Base-by-base conservation (phyloP, 139 green algal species). In the Eudorina sp. region DNA sequence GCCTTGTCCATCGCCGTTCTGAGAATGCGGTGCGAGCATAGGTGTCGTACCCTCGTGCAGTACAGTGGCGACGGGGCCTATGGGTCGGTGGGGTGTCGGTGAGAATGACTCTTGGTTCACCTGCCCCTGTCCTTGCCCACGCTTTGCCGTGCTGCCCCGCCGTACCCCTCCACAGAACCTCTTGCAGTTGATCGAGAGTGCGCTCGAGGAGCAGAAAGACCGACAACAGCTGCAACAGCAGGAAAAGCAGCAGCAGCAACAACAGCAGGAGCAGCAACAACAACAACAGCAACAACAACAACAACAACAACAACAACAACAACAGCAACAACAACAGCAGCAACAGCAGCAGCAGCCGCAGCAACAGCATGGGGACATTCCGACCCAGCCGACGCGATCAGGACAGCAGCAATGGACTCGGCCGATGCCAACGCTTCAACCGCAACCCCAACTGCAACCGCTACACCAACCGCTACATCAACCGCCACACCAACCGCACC, bases 231-330 rank as follows among this genome's bases (percentile, higher is more conserved):
- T 43, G 62, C 80, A 60, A 27, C 55, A 73, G 60, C 53, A 58
- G 58, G 38, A 62, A 38, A 2, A 14, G 14, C 38, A 34, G n/a
- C 53, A 72, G 29, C 53, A 45, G 38, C 55, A 55, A 41, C 79
- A 74, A 23, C 58, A 58, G 43, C 53, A 41, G 23, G 34, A 55
- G 77, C 72, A 80, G 27, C 36, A 9, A 0, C 53, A 72, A 25
- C 6, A 38, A 0, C 51, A 53, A 9, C 77, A 84, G 25, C 77
- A 69, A 34, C 76, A 72, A 34, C 53, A 66, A 34, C 51, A 38
- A 7, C 48, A 69, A 23, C 51, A 72, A 21, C 5, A 84, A 19
- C 76, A 69, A 19, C 76, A 70, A 23, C 77, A 84, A 43, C 77
- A 53, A 25, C 77, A 27, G 7, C 53, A 38, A 51, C 19, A 66